phyloP scores from a whole-genome alignment of 495 filamentous ascomycete genomes.

The Xylaria grammica region DNA sequence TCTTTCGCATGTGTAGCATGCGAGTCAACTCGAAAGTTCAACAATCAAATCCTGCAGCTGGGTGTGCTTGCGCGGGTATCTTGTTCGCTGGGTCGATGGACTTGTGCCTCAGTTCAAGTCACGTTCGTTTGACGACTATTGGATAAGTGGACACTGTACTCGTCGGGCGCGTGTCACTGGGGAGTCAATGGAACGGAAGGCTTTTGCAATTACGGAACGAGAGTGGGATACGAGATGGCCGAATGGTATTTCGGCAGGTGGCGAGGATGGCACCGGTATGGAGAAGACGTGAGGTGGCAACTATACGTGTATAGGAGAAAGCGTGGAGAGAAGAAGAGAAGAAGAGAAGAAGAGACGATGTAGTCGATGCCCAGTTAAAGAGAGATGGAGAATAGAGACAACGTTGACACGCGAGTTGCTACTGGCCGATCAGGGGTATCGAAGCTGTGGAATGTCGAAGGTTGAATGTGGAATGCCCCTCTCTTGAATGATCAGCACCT shows the following conservation, averaged over 20 bases:
- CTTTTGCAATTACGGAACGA: background rate
- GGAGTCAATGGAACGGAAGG: background rate
- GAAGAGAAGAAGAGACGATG: background rate
- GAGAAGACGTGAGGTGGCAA: background rate
- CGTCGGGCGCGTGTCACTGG: background rate
- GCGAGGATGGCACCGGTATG: background rate
- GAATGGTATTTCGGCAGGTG: background rate
- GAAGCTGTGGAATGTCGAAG: constrained; percentile 3
- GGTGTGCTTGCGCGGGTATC: background rate
- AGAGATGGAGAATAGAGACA: constrained; percentile 5
- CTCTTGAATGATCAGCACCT: constrained; percentile 9
- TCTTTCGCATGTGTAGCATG: constrained; percentile 7
- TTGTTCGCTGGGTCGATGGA: background rate
- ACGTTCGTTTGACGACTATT: too few species aligned
- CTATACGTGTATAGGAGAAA: background rate
- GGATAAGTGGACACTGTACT: too few species aligned
- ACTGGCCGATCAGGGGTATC: constrained; percentile 10
- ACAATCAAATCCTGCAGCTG: background rate
- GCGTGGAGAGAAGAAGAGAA: background rate
- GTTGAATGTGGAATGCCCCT: constrained; percentile 20
- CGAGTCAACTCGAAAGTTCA: background rate
- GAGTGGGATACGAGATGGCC: background rate
- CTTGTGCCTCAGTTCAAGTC: too few species aligned
- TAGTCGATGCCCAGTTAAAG: background rate
- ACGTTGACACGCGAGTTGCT: background rate